phyloP scores from a whole-genome alignment of 495 filamentous ascomycete genomes.

The Hypoxylon fragiforme region DNA sequence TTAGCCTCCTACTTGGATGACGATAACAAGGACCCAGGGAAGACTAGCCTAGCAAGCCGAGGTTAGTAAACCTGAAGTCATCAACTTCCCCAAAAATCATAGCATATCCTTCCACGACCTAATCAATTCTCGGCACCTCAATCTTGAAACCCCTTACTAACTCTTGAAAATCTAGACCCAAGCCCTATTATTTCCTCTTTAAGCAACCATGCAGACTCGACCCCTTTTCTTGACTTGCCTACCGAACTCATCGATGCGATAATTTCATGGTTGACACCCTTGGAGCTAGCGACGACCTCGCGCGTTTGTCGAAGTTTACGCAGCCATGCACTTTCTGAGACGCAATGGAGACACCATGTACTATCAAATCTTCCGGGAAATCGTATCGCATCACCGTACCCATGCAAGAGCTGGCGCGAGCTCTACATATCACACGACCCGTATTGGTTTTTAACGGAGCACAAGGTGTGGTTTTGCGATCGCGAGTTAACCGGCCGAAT shows the following conservation, averaged over 20 bases:
- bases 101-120: no score
- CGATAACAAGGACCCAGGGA: conserved; percentile 13
- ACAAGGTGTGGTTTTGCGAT: conserved; percentile 88
- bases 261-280: conserved; percentile 60
- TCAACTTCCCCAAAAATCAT: no score
- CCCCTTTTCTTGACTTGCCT: conserved; percentile 55
- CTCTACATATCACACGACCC: conserved; percentile 76
- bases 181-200: conserved; percentile 8
- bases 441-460: conserved; percentile 78
- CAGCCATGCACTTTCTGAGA: conserved; percentile 56
- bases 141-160: conserved; percentile 12
- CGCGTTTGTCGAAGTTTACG: conserved; percentile 59
- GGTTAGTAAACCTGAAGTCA: conserved; percentile 33
- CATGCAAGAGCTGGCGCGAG: conserved; percentile 63
- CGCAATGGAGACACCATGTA: conserved; percentile 65
- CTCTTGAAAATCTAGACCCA: conserved; percentile 19
- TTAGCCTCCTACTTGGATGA: conserved; percentile 18
- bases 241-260: conserved; percentile 66
- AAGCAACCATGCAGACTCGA: conserved; percentile 4
- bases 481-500: conserved; percentile 67
- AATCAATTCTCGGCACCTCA: conserved; percentile 1
- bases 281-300: conserved; percentile 59
- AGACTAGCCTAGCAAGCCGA: conserved; percentile 17
- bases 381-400: conserved; percentile 55
- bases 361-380: conserved; percentile 62